Percentiles rank a stretch among this genome's conserved stretches.
Evolutionary conservation across 2,329 filamentous ascomycete genomes (phyloP).

Genomic region (Byssoonygena ceratinophila): DNA sequence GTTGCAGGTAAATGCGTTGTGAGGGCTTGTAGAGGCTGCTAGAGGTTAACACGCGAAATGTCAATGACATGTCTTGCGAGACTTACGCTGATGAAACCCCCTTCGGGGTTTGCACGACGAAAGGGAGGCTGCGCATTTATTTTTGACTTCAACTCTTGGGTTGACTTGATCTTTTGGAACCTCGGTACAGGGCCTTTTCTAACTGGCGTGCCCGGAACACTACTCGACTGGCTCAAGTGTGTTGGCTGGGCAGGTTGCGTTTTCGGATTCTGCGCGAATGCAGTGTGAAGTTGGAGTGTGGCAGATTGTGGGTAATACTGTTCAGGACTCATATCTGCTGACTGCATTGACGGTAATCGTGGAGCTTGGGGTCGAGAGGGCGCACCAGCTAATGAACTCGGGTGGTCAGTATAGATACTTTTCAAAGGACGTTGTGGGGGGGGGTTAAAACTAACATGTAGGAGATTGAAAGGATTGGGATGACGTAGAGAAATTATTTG

Average conservation of each 20-base stretch:
- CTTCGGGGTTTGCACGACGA: conserved; percentile 86
- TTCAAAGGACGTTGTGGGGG: not conserved
- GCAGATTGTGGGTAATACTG: conserved; percentile 63
- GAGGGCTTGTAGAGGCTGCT: conserved; percentile 84
- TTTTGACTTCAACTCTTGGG: conserved; percentile 66
- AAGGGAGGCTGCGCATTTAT: conserved; percentile 83
- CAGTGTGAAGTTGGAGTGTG: conserved; percentile 59
- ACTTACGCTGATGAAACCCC: conserved; percentile 86
- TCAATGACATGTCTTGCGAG: conserved; percentile 7
- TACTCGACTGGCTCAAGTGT: conserved; percentile 28
- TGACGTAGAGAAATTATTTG: conserved; percentile 47
- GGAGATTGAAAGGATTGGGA: conserved; percentile 51
- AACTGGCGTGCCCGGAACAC: conserved; percentile 17
- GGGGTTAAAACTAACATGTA: conserved; percentile 37
- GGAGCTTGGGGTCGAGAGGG: conserved; percentile 43
- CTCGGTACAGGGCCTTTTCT: conserved; percentile 66
- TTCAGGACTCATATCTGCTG: conserved; percentile 56
- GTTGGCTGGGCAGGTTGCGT: conserved; percentile 38
- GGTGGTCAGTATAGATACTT: not conserved
- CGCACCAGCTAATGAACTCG: conserved; percentile 13
- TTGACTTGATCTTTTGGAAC: conserved; percentile 66
- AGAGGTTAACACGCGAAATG: conserved; percentile 19
- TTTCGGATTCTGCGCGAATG: conserved; percentile 46
- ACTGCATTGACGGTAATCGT: conserved; percentile 64
- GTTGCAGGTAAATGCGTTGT: conserved; percentile 88